phyloP scores from a whole-genome alignment of 2,329 filamentous ascomycete species.

The Dactylellina drechsleri region DNA sequence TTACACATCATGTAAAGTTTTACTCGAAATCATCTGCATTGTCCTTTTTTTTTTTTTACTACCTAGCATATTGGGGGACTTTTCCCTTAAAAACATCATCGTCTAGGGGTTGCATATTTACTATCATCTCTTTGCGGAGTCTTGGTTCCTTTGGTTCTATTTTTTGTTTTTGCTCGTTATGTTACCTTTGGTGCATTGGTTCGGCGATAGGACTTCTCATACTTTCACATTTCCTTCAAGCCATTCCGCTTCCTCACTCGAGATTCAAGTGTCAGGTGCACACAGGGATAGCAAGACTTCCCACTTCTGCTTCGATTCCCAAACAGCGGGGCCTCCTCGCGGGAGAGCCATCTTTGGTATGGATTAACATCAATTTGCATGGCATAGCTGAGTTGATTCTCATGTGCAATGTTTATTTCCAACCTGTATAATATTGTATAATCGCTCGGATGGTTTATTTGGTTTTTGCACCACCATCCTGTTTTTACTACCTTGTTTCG shows the following conservation, averaged over 20 bases:
- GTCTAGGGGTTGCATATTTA: slow-evolving; percentile 38
- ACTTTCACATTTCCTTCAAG: slow-evolving; percentile 24
- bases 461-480: slow-evolving; percentile 5
- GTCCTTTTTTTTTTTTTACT: slow-evolving; percentile 14
- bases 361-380: slow-evolving; percentile 4
- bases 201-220: slow-evolving; percentile 51
- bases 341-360: slow-evolving; percentile 6
- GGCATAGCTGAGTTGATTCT: slow-evolving; percentile 31
- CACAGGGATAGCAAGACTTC: slow-evolving; percentile 28
- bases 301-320: slow-evolving; percentile 16
- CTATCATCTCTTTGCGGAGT: slow-evolving; percentile 46
- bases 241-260: slow-evolving; percentile 20
- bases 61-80: slow-evolving; percentile 28
- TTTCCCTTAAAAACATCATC: slow-evolving; percentile 23
- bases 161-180: slow-evolving; percentile 13
- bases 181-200: slow-evolving; percentile 51
- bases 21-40: slow-evolving; percentile 33
- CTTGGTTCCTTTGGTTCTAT: slow-evolving; percentile 41
- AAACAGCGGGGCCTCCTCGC: background rate
- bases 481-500: slow-evolving; percentile 7
- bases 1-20: slow-evolving; percentile 18
- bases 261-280: slow-evolving; percentile 36
- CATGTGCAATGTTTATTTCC: slow-evolving; percentile 17
- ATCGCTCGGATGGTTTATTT: too few relatives aligned
- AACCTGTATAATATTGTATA: slow-evolving; percentile 46